Conservation (phyloP, 495 filamentous ascomycete genomes). For the Penicillium salamii region DNA sequence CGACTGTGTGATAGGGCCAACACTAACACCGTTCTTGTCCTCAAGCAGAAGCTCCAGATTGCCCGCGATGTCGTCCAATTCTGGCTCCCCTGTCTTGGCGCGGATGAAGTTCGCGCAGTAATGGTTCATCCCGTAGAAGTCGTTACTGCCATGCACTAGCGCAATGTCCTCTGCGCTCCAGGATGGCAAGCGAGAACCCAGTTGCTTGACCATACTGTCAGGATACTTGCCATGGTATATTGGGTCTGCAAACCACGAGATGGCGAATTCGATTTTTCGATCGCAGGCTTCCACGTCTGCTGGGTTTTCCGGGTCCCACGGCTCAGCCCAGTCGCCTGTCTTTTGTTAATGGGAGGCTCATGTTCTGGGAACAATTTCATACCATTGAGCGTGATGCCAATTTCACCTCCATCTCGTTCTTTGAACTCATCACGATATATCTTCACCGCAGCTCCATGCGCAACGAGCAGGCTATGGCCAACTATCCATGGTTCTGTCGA, state of each 20-base stretch:
- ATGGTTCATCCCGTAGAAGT: constrained; percentile 86
- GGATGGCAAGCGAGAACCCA: constrained; percentile 64
- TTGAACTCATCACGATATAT: constrained; percentile 54
- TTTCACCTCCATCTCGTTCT: constrained; percentile 42
- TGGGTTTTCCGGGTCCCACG: constrained; percentile 50
- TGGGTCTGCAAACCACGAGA: constrained; percentile 65
- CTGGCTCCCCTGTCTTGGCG: constrained; percentile 57
- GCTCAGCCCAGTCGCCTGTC: constrained; percentile 60
- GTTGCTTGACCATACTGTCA: constrained; percentile 70
- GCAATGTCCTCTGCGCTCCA: constrained; percentile 64
- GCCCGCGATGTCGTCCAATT: constrained; percentile 63
- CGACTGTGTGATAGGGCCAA: constrained; percentile 73
- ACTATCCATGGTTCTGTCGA: constrained; percentile 52
- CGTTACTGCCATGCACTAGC: constrained; percentile 70
- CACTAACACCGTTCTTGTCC: constrained; percentile 64
- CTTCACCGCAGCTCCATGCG: constrained; percentile 50
- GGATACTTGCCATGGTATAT: constrained; percentile 76
- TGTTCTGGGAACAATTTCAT: neutral
- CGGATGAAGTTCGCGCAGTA: constrained; percentile 82
- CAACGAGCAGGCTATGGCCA: constrained; percentile 47
- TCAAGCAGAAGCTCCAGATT: constrained; percentile 66
- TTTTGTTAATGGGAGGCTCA: neutral
- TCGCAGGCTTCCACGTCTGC: constrained; percentile 49
- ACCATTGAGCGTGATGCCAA: constrained; percentile 57
- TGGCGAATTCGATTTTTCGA: constrained; percentile 54